phyloP scores from a whole-genome alignment of 1,284 basidiomycete genomes.

The Trichosporon faecale region DNA sequence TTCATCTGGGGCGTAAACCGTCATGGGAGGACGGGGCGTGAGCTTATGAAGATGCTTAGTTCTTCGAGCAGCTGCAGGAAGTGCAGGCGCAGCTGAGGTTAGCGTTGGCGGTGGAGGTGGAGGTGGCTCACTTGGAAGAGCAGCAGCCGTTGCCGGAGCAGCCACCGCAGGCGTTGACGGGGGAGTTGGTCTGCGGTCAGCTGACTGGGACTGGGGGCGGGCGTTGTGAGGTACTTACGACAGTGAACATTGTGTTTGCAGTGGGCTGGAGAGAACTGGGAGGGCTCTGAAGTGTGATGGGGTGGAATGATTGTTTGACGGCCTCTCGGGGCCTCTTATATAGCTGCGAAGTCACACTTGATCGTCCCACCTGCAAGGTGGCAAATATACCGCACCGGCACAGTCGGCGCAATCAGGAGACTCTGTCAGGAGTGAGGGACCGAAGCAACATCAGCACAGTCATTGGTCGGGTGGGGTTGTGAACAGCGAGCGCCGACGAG shows the following conservation, averaged over 20 bases:
- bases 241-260: neutral
- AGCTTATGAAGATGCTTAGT: neutral
- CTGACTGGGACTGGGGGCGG: neutral
- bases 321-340: constrained; percentile 3
- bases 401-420: neutral
- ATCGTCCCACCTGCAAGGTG: neutral
- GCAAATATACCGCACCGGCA: neutral
- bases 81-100: constrained; percentile 1
- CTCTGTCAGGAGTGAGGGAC: neutral
- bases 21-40: neutral
- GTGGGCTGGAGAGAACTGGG: neutral
- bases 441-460: neutral
- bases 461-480: neutral
- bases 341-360: neutral
- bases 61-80: constrained; percentile 3
- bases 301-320: neutral
- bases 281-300: neutral
- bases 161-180: constrained; percentile 3
- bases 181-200: neutral
- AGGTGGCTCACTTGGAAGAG: neutral
- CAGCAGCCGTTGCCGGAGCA: constrained; percentile 7
- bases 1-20: neutral
- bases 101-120: neutral
- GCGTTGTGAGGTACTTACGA: neutral
- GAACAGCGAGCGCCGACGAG: neutral